Evolutionary conservation across 2,329 filamentous ascomycete genomes (phyloP), one percentile per base, ranked within the genome.

Genomic region (Aspergillus vadensis): DNA sequence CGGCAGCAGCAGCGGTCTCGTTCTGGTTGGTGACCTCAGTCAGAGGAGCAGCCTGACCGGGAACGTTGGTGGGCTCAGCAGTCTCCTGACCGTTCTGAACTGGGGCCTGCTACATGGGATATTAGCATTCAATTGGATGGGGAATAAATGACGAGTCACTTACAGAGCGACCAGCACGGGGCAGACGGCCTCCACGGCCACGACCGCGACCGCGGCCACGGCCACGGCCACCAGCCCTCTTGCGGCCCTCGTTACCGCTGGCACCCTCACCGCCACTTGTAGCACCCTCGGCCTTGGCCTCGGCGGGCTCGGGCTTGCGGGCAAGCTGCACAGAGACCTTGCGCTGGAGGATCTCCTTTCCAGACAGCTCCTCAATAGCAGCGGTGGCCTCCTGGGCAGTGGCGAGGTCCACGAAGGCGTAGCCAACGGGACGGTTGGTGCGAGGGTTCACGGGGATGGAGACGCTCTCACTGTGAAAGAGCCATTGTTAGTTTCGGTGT

Each of bases 381-480:
- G 92, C 91, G 82, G 97, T 91, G 67, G 95, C 95, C 84, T 98
- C 95, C 69, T 87, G 88, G 63, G 95, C 91, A 67, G 94, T 97
- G 64, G 92, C 96, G 68, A 99, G 90, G 77, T 98, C 95, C 79
- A 99, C 95, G 78, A 99, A 99, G 77, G 95, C 95, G 81, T 98
- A 99, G 76, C 95, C 95, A 79, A 99, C 95, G 67, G 95, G 94
- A 78, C 95, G 94, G 81, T 92, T 94, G 81, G 94, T 99, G 80
- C 95, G 94, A 77, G 95, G 95, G 86, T 99, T 98, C 87, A 96
- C 97, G 70, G 95, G 95, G 81, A 99, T 99, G 72, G 95, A 98
- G 80, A 94, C 94, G 80, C 92, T 96, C 86, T 99, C 95, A 81
- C 95, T 98, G 75, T 60, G 69, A 59, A 56, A 32, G 50, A 43